These are phyloP conservation scores for Senna siamea DNA, from an alignment of 306 rosid species.

Conservation along the genomic window DNA sequence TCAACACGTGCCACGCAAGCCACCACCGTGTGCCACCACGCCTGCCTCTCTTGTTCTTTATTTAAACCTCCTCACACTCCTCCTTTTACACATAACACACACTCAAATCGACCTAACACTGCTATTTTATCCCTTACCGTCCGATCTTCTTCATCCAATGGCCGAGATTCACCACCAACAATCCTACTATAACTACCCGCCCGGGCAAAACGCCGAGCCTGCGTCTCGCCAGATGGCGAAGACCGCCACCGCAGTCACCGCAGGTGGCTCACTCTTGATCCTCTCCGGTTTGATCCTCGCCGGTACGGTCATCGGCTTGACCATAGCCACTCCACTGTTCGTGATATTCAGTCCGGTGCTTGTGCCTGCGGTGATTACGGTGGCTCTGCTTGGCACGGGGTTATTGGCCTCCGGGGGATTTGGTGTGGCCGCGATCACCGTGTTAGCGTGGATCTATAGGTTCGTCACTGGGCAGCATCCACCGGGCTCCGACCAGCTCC, in stretches of 20 bases:
- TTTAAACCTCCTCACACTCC: constrained; percentile 20
- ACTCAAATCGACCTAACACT: not conserved
- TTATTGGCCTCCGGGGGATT: constrained; percentile 73
- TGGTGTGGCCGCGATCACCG: constrained; percentile 71
- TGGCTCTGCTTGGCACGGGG: constrained; percentile 52
- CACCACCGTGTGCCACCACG: constrained; percentile 48
- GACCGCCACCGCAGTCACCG: constrained; percentile 65
- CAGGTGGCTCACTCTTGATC: constrained; percentile 67
- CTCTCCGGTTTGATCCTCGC: constrained; percentile 59
- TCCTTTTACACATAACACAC: not conserved
- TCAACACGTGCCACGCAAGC: constrained; percentile 56
- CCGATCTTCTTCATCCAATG: constrained; percentile 40
- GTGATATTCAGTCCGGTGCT: constrained; percentile 90
- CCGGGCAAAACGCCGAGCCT: not conserved
- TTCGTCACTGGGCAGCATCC: constrained; percentile 63
- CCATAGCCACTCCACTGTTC: constrained; percentile 63
- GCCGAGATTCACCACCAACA: constrained; percentile 48
- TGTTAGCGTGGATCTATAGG: constrained; percentile 69
- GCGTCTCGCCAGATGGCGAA: constrained; percentile 52
- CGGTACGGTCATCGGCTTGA: constrained; percentile 58
- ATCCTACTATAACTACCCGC: not conserved
- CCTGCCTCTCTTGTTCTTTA: not conserved
- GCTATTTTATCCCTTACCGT: not conserved
- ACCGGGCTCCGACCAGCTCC: constrained; percentile 56
- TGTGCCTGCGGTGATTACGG: constrained; percentile 59